These are phyloP conservation scores for Aureobasidium musti DNA, from an alignment of 2,329 filamentous ascomycete genomes.

Conservation along the genomic window DNA sequence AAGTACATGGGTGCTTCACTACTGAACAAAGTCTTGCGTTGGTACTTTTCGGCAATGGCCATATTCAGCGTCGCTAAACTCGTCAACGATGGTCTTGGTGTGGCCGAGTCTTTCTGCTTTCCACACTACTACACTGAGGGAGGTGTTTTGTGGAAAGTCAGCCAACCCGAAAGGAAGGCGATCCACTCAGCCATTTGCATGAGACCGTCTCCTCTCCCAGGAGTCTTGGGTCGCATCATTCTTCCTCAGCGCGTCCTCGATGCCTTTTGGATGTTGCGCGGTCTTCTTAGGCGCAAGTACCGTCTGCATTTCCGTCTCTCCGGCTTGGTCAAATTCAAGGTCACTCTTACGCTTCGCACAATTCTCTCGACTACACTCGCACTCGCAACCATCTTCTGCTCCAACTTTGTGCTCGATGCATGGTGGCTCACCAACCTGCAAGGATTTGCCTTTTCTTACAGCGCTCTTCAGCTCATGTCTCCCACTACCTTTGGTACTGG, in stretches of 20 bases:
- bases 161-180: constrained; percentile 27
- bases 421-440: constrained; percentile 82
- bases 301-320: constrained; percentile 54
- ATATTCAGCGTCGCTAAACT: constrained; percentile 75
- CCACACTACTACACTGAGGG: constrained; percentile 65
- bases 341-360: constrained; percentile 58
- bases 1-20: constrained; percentile 82
- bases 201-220: constrained; percentile 56
- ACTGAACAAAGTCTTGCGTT: constrained; percentile 78
- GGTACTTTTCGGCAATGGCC: constrained; percentile 79
- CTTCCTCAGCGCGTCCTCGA: constrained; percentile 46
- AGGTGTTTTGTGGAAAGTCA: constrained; percentile 52
- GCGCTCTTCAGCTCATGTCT: constrained; percentile 77
- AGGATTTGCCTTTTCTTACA: constrained; percentile 84
- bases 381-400: constrained; percentile 62
- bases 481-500: constrained; percentile 86
- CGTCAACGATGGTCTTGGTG: constrained; percentile 68
- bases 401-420: constrained; percentile 61
- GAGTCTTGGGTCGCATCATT: constrained; percentile 51
- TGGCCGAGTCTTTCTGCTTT: constrained; percentile 68
- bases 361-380: constrained; percentile 60
- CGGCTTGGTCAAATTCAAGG: constrained; percentile 44
- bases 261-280: constrained; percentile 52
- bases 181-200: constrained; percentile 17
- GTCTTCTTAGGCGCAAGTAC: constrained; percentile 53